These are phyloP conservation scores for Pichia cabralensis DNA, from an alignment of 805 yeast genomes.

Conservation along the genomic window DNA sequence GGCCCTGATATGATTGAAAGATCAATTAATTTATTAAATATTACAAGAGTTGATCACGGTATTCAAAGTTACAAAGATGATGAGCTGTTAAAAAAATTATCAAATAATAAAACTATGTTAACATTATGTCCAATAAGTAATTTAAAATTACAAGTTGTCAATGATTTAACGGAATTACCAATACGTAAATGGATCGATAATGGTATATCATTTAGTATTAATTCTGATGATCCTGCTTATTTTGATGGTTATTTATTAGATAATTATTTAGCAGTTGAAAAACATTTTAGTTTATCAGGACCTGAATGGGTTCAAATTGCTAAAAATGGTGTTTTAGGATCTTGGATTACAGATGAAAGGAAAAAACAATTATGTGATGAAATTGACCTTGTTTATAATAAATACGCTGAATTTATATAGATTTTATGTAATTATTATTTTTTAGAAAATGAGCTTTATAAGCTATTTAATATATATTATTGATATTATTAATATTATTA, in stretches of 20 bases:
- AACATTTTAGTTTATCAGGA: slow-evolving; percentile 50
- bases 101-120: slow-evolving; percentile 45
- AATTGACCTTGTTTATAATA: slow-evolving; percentile 33
- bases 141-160: slow-evolving; percentile 64
- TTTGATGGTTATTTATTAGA: slow-evolving; percentile 80
- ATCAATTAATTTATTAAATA: slow-evolving; percentile 49
- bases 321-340: slow-evolving; percentile 55
- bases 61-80: slow-evolving; percentile 51
- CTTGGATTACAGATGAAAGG: slow-evolving; percentile 57
- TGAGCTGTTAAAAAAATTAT: slow-evolving; percentile 46
- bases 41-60: slow-evolving; percentile 74
- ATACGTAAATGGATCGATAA: slow-evolving; percentile 48
- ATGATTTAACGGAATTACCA: slow-evolving; percentile 59
- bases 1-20: slow-evolving; percentile 56
- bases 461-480: too few species aligned
- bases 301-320: slow-evolving; percentile 58
- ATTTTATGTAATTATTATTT: too few species aligned
- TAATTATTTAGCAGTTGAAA: slow-evolving; percentile 59
- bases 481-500: too few species aligned
- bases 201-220: slow-evolving; percentile 62
- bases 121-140: slow-evolving; percentile 75
- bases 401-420: slow-evolving; percentile 14
- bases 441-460: too few species aligned
- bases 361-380: slow-evolving; percentile 35
- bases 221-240: slow-evolving; percentile 75